A percentile compares a stretch with the other conserved stretches of the same genome.
Evolutionary conservation across 768 basidiomycete species (phyloP).

Genomic region (Termitomyces sp.): DNA sequence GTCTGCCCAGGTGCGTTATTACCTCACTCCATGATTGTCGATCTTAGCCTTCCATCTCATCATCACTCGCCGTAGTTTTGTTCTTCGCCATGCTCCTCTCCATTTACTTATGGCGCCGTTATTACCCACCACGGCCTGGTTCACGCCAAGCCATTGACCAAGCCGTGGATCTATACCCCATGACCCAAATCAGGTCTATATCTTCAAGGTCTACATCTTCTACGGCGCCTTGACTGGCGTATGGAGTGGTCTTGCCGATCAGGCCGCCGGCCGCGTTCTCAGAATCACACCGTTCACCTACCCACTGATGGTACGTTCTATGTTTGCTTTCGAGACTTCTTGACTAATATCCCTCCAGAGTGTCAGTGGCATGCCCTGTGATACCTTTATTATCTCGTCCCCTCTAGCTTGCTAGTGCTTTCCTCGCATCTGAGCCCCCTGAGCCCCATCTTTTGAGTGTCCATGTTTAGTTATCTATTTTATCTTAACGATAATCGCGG

Average conservation of each 20-base stretch:
- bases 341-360: not conserved
- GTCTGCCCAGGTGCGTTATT: not conserved
- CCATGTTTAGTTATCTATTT: too few species aligned
- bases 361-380: not conserved
- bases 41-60: not conserved
- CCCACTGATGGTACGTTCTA: not conserved
- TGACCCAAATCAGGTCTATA: not conserved
- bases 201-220: not conserved
- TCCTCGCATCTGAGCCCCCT: too few species aligned
- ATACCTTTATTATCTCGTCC: too few species aligned
- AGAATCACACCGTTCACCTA: not conserved
- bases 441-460: too few species aligned
- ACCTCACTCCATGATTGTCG: too few species aligned
- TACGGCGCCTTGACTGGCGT: too few species aligned
- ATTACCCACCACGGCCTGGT: not conserved
- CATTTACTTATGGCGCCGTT: not conserved
- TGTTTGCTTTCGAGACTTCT: not conserved
- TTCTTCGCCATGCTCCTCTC: not conserved
- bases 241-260: not conserved
- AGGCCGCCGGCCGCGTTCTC: too few species aligned
- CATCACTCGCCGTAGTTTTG: not conserved
- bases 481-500: too few species aligned
- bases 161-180: too few species aligned
- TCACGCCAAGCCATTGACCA: not conserved
- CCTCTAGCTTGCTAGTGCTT: too few species aligned